Conservation (phyloP, 1,139 yeast genomes). For the Zygosaccharomyces sapae region DNA sequence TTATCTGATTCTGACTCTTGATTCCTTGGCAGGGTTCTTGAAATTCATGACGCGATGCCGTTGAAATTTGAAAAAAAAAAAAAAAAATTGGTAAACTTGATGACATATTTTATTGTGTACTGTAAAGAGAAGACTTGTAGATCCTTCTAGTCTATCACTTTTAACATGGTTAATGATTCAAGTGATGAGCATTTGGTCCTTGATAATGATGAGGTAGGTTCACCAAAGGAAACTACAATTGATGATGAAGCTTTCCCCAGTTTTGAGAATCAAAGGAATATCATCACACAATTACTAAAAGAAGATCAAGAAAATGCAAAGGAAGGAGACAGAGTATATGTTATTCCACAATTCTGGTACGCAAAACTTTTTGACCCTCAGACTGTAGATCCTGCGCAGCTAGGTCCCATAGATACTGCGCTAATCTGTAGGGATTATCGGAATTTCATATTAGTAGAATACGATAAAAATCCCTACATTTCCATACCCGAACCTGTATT, state of each 20-base stretch:
- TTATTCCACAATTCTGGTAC: constrained; percentile 41
- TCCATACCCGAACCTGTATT: constrained; percentile 45
- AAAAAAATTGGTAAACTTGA: not conserved
- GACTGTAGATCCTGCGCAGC: constrained; percentile 18
- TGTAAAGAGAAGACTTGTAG: not conserved
- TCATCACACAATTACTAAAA: constrained; percentile 14
- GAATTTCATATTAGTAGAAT: constrained; percentile 34
- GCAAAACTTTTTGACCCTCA: constrained; percentile 31
- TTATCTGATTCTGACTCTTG: not conserved
- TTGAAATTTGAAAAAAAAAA: not conserved
- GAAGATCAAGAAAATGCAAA: constrained; percentile 15
- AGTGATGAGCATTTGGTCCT: not conserved
- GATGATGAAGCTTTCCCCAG: constrained; percentile 3
- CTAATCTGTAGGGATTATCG: constrained; percentile 34
- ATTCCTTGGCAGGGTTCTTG: too few species aligned
- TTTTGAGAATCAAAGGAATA: constrained; percentile 14
- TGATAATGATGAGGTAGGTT: not conserved
- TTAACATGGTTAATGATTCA: not conserved
- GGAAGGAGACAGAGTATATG: constrained; percentile 37
- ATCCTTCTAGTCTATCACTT: not conserved
- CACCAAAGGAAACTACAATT: not conserved
- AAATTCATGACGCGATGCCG: constrained; percentile 6
- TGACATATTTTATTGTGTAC: not conserved
- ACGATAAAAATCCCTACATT: constrained; percentile 31
- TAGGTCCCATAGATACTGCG: constrained; percentile 39